phyloP scores from a whole-genome alignment of 768 basidiomycete genomes.

The Dacryopinax spathularia region DNA sequence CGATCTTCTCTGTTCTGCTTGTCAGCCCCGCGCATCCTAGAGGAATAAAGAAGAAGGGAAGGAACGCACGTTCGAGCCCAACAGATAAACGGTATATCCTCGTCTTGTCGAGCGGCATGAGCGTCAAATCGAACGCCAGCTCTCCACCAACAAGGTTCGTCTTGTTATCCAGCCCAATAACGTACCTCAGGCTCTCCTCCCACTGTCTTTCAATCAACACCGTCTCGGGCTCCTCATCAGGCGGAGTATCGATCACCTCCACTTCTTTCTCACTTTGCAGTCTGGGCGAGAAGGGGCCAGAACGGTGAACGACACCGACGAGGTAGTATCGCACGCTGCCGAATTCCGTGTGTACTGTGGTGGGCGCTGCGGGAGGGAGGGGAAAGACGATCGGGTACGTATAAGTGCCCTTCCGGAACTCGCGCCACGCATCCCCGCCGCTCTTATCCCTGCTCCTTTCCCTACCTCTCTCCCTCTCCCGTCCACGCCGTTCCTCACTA shows the following conservation, averaged over 20 bases:
- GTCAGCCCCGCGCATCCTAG: background rate
- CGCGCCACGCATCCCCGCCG: slow-evolving; percentile 48
- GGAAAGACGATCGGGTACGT: slow-evolving; percentile 88
- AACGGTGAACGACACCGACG: slow-evolving; percentile 68
- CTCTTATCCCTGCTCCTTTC: slow-evolving; percentile 20
- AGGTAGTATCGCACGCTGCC: slow-evolving; percentile 69
- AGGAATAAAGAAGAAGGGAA: background rate
- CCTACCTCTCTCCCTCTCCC: slow-evolving; percentile 9
- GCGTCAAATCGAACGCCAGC: slow-evolving; percentile 62
- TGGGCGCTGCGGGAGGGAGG: slow-evolving; percentile 66
- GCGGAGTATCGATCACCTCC: slow-evolving; percentile 55
- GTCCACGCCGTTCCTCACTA: background rate
- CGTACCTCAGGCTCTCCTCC: slow-evolving; percentile 77
- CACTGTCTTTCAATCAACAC: slow-evolving; percentile 78
- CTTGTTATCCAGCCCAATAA: slow-evolving; percentile 57
- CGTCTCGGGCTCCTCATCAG: slow-evolving; percentile 64
- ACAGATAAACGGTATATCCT: slow-evolving; percentile 62
- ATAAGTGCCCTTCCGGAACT: slow-evolving; percentile 82
- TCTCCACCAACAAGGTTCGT: slow-evolving; percentile 72
- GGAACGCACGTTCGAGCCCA: slow-evolving; percentile 58
- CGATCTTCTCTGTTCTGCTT: slow-evolving; percentile 51
- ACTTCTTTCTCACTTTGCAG: slow-evolving; percentile 59
- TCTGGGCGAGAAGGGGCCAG: slow-evolving; percentile 64
- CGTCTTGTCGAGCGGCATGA: slow-evolving; percentile 73
- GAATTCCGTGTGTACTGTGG: slow-evolving; percentile 56